Evolutionary conservation across 148 eudicot genomes (phyloP).

Genomic region (Talinum fruticosum): DNA sequence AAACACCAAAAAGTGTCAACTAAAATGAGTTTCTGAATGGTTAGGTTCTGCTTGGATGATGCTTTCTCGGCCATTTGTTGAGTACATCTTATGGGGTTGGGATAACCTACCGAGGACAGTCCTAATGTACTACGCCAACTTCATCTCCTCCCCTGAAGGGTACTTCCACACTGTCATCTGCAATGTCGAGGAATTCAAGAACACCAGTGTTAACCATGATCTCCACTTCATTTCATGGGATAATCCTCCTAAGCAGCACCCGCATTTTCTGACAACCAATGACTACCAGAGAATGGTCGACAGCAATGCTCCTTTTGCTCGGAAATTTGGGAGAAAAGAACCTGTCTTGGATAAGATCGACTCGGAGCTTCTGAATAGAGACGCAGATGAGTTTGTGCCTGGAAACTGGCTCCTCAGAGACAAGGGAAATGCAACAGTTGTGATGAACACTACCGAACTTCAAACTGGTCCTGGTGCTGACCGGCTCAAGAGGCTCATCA

Average conservation of each 20-base stretch:
- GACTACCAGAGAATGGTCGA: conserved; percentile 56
- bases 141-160: conserved; percentile 74
- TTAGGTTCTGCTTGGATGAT: conserved; percentile 86
- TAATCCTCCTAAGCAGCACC: conserved; percentile 74
- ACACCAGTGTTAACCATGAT: conserved; percentile 71
- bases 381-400: conserved; percentile 47
- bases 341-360: conserved; percentile 54
- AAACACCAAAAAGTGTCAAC: neutral
- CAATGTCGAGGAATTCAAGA: conserved; percentile 56
- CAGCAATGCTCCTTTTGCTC: conserved; percentile 65
- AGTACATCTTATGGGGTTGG: conserved; percentile 72
- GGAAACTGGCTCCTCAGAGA: conserved; percentile 51
- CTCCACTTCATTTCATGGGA: conserved; percentile 81
- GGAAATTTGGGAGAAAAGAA: conserved; percentile 54
- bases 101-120: conserved; percentile 62
- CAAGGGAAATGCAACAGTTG: conserved; percentile 14
- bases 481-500: conserved; percentile 47
- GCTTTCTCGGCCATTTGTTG: conserved; percentile 74
- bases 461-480: conserved; percentile 60
- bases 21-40: neutral
- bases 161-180: conserved; percentile 80
- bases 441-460: conserved; percentile 38
- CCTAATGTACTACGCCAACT: conserved; percentile 70
- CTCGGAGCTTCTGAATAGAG: conserved; percentile 46
- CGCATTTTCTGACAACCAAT: conserved; percentile 49